Evolutionary conservation across 129 eudicot species (phyloP).

Genomic region (Helianthus annuus): HanXRQr2.0-SUNRISE NC_035444.2:38134397-38134896

Average conservation of each 20-base stretch:
- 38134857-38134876: background rate
- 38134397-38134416: no score
- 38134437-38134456: constrained; percentile 52
- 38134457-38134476: constrained; percentile 83
- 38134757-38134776: background rate
- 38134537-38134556: constrained; percentile 93
- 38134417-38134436: no score
- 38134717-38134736: background rate
- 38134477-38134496: constrained; percentile 85
- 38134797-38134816: constrained; percentile 69
- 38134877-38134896: no score
- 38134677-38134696: constrained; percentile 72
- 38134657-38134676: constrained; percentile 86
- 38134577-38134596: constrained; percentile 77
- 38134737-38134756: constrained; percentile 14
- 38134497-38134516: constrained; percentile 95
- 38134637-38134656: constrained; percentile 79
- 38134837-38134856: constrained; percentile 79
- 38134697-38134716: background rate
- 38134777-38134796: constrained; percentile 73
- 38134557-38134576: constrained; percentile 91
- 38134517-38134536: constrained; percentile 85
- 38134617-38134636: constrained; percentile 15
- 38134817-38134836: constrained; percentile 97
- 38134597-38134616: constrained; percentile 22